phyloP scores from a whole-genome alignment of 2,329 filamentous ascomycete genomes.

The Colletotrichum gigasporum region DNA sequence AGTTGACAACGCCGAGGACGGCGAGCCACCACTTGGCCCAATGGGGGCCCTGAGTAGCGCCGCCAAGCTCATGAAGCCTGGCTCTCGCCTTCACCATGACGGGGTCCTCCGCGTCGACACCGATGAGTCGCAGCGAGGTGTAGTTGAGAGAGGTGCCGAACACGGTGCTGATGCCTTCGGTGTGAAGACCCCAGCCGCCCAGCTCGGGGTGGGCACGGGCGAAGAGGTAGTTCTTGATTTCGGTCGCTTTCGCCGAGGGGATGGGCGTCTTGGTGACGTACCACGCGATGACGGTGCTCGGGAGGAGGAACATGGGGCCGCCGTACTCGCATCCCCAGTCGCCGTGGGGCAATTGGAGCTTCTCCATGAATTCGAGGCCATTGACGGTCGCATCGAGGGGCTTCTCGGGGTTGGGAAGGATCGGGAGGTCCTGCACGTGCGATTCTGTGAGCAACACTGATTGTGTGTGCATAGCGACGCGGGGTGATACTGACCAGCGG shows the following conservation, averaged over 20 bases:
- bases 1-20: conserved; percentile 82
- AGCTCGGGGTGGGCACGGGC: conserved; percentile 85
- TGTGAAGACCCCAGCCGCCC: conserved; percentile 97
- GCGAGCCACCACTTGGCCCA: conserved; percentile 98
- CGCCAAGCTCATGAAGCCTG: conserved; percentile 85
- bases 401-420: conserved; percentile 74
- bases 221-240: conserved; percentile 93
- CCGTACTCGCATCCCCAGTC: conserved; percentile 99
- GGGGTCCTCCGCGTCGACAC: conserved; percentile 84
- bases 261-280: conserved; percentile 91
- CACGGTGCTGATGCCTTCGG: conserved; percentile 90
- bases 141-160: conserved; percentile 95
- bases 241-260: conserved; percentile 79
- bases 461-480: neutral
- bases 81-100: conserved; percentile 86
- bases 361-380: conserved; percentile 86
- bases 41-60: conserved; percentile 84
- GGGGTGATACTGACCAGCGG: conserved; percentile 67
- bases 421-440: conserved; percentile 71
- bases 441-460: neutral
- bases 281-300: conserved; percentile 85
- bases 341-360: conserved; percentile 86
- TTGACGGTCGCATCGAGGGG: conserved; percentile 84
- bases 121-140: conserved; percentile 79
- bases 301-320: conserved; percentile 94